Conservation (phyloP, 2,329 filamentous ascomycete species). For the Aspergillus latus region DNA sequence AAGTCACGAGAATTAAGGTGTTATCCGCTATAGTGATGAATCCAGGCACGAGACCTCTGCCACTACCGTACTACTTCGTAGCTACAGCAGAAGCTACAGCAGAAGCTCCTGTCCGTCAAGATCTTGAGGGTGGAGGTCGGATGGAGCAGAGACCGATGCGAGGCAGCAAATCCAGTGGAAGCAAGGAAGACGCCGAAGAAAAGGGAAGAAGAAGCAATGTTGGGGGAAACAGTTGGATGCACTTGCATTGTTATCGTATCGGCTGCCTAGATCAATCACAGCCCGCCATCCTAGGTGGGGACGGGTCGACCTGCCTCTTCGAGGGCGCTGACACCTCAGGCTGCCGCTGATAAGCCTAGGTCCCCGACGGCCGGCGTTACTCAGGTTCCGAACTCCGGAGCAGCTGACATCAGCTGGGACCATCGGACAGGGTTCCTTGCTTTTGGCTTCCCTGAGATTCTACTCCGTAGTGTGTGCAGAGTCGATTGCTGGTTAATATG, state of each 20-base stretch:
- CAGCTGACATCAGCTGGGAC: slow-evolving; percentile 2
- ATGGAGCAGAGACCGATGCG: background rate
- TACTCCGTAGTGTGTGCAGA: background rate
- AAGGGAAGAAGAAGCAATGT: slow-evolving; percentile 7
- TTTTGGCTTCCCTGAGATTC: slow-evolving; percentile 4
- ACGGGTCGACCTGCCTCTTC: slow-evolving; percentile 2
- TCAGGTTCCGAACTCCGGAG: slow-evolving; percentile 12
- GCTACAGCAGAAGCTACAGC: background rate
- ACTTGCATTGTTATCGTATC: slow-evolving; percentile 13
- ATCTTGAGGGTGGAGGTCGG: background rate
- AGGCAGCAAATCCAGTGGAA: background rate
- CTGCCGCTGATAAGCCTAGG: slow-evolving; percentile 13
- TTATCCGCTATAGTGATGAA: slow-evolving; percentile 4
- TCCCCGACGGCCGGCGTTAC: slow-evolving; percentile 1
- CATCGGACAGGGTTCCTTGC: slow-evolving; percentile 2
- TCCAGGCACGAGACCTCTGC: background rate
- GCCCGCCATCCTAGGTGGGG: background rate
- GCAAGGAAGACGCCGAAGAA: background rate
- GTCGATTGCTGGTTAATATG: background rate
- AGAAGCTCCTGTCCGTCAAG: background rate
- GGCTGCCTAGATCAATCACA: slow-evolving; percentile 21
- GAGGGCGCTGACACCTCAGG: slow-evolving; percentile 1
- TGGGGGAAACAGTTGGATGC: slow-evolving; percentile 1
- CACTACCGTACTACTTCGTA: background rate
- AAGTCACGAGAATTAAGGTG: slow-evolving; percentile 6